Conservation (phyloP, 306 rosid species). For the Castanea sativa region DNA sequence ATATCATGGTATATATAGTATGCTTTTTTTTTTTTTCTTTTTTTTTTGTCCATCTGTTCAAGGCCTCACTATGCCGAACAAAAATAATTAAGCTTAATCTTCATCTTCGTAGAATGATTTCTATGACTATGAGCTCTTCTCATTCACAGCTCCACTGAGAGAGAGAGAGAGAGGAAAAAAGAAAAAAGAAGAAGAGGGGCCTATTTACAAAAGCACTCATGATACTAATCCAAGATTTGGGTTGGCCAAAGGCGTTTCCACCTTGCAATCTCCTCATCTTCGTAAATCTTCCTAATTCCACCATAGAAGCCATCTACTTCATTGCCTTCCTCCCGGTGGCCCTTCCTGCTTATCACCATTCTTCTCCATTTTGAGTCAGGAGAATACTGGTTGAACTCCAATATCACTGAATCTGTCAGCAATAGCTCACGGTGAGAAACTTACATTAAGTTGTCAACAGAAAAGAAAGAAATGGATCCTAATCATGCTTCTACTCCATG, state of each 20-base stretch:
- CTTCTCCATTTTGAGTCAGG: slow-evolving; percentile 79
- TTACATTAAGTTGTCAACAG: not conserved
- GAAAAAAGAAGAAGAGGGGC: slow-evolving; percentile 2
- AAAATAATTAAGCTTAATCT: not conserved
- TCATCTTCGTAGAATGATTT: slow-evolving; percentile 5
- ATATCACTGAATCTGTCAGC: slow-evolving; percentile 53
- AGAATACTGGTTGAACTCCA: slow-evolving; percentile 86
- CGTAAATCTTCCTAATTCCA: slow-evolving; percentile 72
- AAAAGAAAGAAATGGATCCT: not conserved
- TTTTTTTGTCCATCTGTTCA: not conserved
- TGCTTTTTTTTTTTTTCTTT: not conserved
- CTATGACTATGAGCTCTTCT: slow-evolving; percentile 10
- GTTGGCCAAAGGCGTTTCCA: slow-evolving; percentile 80
- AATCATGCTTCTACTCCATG: not conserved
- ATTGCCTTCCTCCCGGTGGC: slow-evolving; percentile 78
- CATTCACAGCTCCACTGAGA: not conserved
- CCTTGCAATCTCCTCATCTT: slow-evolving; percentile 58
- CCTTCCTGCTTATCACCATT: slow-evolving; percentile 55
- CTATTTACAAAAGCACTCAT: slow-evolving; percentile 15
- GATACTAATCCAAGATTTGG: slow-evolving; percentile 39
- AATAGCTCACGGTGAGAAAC: slow-evolving; percentile 25
- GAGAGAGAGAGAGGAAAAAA: not conserved
- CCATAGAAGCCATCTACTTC: slow-evolving; percentile 84
- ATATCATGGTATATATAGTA: not conserved
- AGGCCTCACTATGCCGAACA: not conserved